These are phyloP conservation scores for Candida andamanensis DNA, from an alignment of 805 yeast species.

Conservation along the genomic window DNA sequence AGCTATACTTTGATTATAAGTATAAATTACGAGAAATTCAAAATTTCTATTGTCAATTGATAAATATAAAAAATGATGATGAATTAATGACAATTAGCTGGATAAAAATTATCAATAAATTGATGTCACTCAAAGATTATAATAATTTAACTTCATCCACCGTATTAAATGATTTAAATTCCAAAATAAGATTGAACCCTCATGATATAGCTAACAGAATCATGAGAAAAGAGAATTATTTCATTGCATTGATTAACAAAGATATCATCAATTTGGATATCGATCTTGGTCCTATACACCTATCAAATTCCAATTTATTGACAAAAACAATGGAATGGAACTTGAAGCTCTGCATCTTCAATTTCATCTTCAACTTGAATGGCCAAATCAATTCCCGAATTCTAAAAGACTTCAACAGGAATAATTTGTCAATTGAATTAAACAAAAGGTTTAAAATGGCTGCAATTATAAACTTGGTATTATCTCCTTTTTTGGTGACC, in stretches of 20 bases:
- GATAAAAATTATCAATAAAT: conserved; percentile 75
- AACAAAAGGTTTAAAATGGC: conserved; percentile 80
- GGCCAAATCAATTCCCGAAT: conserved; percentile 77
- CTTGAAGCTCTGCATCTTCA: conserved; percentile 78
- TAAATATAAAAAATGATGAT: conserved; percentile 62
- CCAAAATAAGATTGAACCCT: conserved; percentile 77
- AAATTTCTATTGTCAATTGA: conserved; percentile 67
- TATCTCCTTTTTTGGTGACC: conserved; percentile 81
- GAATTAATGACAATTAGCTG: conserved; percentile 92
- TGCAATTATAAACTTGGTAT: conserved; percentile 73
- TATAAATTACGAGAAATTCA: conserved; percentile 68
- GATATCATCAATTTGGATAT: conserved; percentile 65
- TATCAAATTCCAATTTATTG: conserved; percentile 35
- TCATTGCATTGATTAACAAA: conserved; percentile 83
- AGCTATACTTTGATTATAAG: conserved; percentile 52
- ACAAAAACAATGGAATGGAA: conserved; percentile 96
- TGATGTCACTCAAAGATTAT: conserved; percentile 71
- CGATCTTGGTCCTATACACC: conserved; percentile 11
- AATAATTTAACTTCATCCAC: conserved; percentile 59
- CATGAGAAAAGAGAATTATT: conserved; percentile 91
- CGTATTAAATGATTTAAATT: conserved; percentile 48
- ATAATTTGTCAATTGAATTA: conserved; percentile 61
- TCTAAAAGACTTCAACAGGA: conserved; percentile 65
- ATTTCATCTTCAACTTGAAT: conserved; percentile 73
- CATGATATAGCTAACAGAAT: conserved; percentile 93